Evolutionary conservation across 108 stramenopile genomes (phyloP).

Genomic region (Cylindrotheca closterium): DNA sequence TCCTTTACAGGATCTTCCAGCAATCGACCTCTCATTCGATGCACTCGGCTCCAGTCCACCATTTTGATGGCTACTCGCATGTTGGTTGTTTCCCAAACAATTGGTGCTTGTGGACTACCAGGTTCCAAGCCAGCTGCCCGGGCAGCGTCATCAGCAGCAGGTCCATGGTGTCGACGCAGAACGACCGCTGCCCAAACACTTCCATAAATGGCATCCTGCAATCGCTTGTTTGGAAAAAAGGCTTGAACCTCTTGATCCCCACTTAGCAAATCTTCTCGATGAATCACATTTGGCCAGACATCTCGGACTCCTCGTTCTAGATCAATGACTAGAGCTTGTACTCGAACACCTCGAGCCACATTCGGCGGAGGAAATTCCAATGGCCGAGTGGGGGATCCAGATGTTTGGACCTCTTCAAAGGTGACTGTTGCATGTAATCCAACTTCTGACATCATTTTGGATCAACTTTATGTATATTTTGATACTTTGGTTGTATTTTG

Average conservation of each 20-base stretch:
- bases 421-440: constrained; percentile 26
- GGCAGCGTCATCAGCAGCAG: constrained; percentile 80
- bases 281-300: constrained; percentile 64
- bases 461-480: background rate
- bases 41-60: constrained; percentile 83
- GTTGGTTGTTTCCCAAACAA: constrained; percentile 86
- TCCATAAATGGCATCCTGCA: constrained; percentile 90
- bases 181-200: constrained; percentile 77
- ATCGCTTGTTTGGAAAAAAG: constrained; percentile 73
- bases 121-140: constrained; percentile 77
- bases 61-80: constrained; percentile 87
- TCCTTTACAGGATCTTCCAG: constrained; percentile 93
- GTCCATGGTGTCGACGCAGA: constrained; percentile 63
- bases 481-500: background rate
- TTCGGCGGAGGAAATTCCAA: constrained; percentile 81
- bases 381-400: constrained; percentile 59
- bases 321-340: constrained; percentile 75
- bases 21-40: constrained; percentile 70
- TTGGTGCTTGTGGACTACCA: constrained; percentile 67
- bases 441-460: constrained; percentile 31
- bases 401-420: constrained; percentile 40
- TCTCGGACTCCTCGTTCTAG: constrained; percentile 60
- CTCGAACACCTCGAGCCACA: constrained; percentile 68
- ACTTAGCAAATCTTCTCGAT: constrained; percentile 55
- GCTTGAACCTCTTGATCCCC: constrained; percentile 40